These are phyloP conservation scores for Monilinia fructigena DNA, from an alignment of 2,329 filamentous ascomycete genomes.

Conservation along the genomic window DNA sequence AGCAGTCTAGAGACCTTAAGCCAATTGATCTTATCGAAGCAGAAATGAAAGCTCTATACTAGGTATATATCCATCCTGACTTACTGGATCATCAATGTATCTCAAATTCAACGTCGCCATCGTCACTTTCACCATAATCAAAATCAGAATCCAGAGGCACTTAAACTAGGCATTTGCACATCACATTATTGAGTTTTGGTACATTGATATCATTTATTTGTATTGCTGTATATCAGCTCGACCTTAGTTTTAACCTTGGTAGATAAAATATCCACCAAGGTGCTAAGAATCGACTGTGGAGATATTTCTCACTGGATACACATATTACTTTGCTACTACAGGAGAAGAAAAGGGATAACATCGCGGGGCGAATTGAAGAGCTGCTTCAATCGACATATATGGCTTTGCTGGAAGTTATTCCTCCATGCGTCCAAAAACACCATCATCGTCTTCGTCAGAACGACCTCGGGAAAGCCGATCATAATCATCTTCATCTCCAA, in stretches of 20 bases:
- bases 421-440: conserved; percentile 96
- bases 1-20: background rate
- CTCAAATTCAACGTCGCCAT: background rate
- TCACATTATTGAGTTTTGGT: background rate
- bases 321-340: conserved; percentile 29
- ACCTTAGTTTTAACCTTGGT: conserved; percentile 72
- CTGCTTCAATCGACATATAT: conserved; percentile 12
- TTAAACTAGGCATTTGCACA: background rate
- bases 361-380: conserved; percentile 17
- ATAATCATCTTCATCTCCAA: conserved; percentile 65
- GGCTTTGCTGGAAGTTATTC: conserved; percentile 53
- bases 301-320: conserved; percentile 42
- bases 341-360: conserved; percentile 33
- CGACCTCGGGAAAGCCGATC: conserved; percentile 58
- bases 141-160: background rate
- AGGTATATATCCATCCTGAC: background rate
- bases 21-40: background rate
- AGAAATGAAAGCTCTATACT: background rate
- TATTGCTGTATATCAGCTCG: conserved; percentile 44
- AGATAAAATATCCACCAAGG: conserved; percentile 57
- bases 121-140: background rate
- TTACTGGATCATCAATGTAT: background rate
- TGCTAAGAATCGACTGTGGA: conserved; percentile 65
- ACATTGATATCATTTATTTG: conserved; percentile 12
- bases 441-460: conserved; percentile 88